Evolutionary conservation across 2,329 filamentous ascomycete species (phyloP), one percentile per base, ranked within the genome.

Genomic region (Apiospora saccharicola): DNA sequence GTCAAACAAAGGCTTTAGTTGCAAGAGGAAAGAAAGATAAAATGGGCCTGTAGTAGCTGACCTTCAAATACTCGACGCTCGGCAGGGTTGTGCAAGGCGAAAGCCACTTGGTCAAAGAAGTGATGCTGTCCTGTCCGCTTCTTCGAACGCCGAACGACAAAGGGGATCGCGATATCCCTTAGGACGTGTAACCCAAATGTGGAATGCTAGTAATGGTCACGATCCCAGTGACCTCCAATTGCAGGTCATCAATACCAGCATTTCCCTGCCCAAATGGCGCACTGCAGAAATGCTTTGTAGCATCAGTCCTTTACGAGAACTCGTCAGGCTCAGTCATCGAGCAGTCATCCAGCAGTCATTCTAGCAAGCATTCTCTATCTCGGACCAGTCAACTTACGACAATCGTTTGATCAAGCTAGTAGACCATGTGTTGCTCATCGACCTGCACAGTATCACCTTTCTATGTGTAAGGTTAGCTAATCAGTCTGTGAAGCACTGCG

Each of bases 321-420:
- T 37, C 46, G 16, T 37, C 26, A 61, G 53, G 12, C 16, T 34
- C 26, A 34, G 19, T 61, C 53, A 37, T 61, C 30, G 7, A 34
- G 30, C 53, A 8, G 37, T 61, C 53, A 37, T 61, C 30, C 7
- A 34, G 30, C 53, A 8, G 37, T 16, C 53, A 16, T 61, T 41
- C 37, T 41, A 10, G 37, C 37, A 41, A 41, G 26, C 7, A 61
- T 19, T 61, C 53, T 19, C 4, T 30, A 30, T 61, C 30, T 4
- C 53, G 34, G 37, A 37, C 16, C 30, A 30, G 26, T 4, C 16
- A 22, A 22, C 53, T 61, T 19, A 34, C 37, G 53, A 61, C 53
- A 61, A 61, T 61, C 53, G 53, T 61, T 61, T 61, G 53, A 61
- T 37, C 16, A 22, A 12, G 53, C 30, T 61, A 30, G 37, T 37